Evolutionary conservation across 192 early-diverging fungal genomes (phyloP).

Genomic region (Linnemannia zychae): DNA sequence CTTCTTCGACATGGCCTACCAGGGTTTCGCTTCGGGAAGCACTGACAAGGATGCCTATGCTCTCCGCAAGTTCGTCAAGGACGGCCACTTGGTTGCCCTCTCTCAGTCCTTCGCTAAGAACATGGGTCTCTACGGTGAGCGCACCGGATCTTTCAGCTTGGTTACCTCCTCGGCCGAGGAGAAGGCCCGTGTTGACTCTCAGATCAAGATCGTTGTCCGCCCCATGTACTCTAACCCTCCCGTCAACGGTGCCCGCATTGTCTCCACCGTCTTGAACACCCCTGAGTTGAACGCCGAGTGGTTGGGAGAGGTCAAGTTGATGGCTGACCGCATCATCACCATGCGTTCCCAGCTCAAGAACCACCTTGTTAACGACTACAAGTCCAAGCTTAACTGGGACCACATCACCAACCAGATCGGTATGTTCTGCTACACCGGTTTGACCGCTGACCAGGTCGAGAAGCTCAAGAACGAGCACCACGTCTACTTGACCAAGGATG

Average conservation of each 20-base stretch:
- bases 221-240: conserved; percentile 99
- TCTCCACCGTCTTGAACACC: conserved; percentile 85
- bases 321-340: conserved; percentile 96
- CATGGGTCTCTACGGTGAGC: conserved; percentile 99
- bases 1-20: conserved; percentile 99
- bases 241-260: conserved; percentile 94
- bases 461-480: conserved; percentile 85
- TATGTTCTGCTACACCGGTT: conserved; percentile 98
- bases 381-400: conserved; percentile 84
- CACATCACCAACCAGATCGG: conserved; percentile 98
- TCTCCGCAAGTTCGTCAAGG: conserved; percentile 91
- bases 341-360: conserved; percentile 87
- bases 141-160: conserved; percentile 92
- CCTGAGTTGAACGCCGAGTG: conserved; percentile 86
- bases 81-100: conserved; percentile 82
- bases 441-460: conserved; percentile 88
- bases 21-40: conserved; percentile 98
- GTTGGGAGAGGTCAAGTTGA: conserved; percentile 92
- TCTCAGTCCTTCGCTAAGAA: conserved; percentile 99
- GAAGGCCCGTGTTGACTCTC: conserved; percentile 86
- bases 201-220: conserved; percentile 96
- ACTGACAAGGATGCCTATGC: conserved; percentile 92
- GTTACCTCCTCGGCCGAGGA: conserved; percentile 82
- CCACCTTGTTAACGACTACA: conserved; percentile 87
- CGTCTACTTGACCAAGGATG: conserved; percentile 94